These are phyloP conservation scores for Fusarium sarcochroum DNA, from an alignment of 2,329 filamentous ascomycete genomes.

Conservation along the genomic window DNA sequence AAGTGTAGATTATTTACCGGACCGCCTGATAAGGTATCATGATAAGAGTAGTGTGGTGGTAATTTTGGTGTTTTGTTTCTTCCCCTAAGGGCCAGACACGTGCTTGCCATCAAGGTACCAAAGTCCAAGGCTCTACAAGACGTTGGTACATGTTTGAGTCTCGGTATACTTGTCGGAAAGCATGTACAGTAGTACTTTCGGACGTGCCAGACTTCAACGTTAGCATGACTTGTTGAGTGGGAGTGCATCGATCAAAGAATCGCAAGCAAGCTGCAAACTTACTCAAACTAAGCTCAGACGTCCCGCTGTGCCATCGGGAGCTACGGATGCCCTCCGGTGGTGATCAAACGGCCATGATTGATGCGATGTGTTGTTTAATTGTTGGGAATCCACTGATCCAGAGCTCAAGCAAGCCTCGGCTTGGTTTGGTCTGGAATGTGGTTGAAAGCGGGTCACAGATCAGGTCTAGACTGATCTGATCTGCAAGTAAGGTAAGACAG, in stretches of 20 bases:
- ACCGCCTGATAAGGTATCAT: too few relatives aligned
- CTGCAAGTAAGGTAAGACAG: constrained; percentile 6
- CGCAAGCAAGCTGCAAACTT: neutral
- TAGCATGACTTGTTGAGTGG: constrained; percentile 1
- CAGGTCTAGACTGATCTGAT: constrained; percentile 16
- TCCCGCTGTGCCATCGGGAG: constrained; percentile 19
- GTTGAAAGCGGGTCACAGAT: neutral
- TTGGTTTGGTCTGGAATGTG: neutral
- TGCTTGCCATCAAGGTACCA: too few relatives aligned
- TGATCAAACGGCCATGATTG: constrained; percentile 11
- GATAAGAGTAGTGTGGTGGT: too few relatives aligned
- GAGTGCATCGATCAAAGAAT: constrained; percentile 14
- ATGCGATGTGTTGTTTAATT: constrained; percentile 5
- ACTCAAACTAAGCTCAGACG: constrained; percentile 6
- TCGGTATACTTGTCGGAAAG: too few relatives aligned
- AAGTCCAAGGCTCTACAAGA: too few relatives aligned
- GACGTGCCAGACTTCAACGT: too few relatives aligned
- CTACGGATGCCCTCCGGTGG: constrained; percentile 19
- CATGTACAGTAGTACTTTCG: too few relatives aligned
- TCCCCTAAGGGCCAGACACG: too few relatives aligned
- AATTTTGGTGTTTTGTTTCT: too few relatives aligned
- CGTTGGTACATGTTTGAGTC: too few relatives aligned
- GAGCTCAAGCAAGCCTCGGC: neutral
- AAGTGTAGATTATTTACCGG: too few relatives aligned
- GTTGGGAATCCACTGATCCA: too few relatives aligned